A percentile compares a stretch with the other conserved stretches of the same genome.
Conservation (phyloP, 202 grass and related monocot genomes). For the Zoysia matrella region DNA sequence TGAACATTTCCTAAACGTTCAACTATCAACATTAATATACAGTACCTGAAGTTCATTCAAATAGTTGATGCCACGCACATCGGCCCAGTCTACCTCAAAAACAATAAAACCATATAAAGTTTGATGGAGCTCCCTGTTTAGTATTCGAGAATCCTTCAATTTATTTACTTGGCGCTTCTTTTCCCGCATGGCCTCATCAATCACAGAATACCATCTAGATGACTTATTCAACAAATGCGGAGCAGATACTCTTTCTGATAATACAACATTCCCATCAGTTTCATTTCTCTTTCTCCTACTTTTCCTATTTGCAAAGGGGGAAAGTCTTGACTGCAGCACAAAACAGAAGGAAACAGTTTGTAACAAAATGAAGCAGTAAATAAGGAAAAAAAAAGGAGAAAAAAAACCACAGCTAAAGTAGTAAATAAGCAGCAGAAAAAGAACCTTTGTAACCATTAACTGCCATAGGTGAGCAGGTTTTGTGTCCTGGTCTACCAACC, state of each 20-base stretch:
- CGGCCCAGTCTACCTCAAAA: constrained; percentile 86
- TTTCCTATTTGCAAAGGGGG: constrained; percentile 86
- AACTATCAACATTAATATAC: constrained; percentile 16
- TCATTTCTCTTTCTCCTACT: constrained; percentile 67
- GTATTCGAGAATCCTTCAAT: constrained; percentile 70
- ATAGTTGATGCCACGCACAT: constrained; percentile 92
- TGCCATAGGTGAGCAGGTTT: constrained; percentile 88
- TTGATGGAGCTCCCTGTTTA: constrained; percentile 80
- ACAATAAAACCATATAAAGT: constrained; percentile 94
- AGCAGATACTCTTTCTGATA: constrained; percentile 47
- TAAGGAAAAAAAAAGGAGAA: not conserved
- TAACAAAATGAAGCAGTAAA: no score
- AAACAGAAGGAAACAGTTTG: no score
- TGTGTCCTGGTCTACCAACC: constrained; percentile 76
- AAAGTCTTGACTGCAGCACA: constrained; percentile 7
- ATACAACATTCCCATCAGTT: constrained; percentile 54
- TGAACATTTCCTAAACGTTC: constrained; percentile 12
- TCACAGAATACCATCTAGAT: constrained; percentile 78
- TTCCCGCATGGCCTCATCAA: constrained; percentile 75
- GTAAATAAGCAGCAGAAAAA: constrained; percentile 13
- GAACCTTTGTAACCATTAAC: constrained; percentile 92
- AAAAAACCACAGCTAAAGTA: not conserved
- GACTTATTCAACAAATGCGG: constrained; percentile 53
- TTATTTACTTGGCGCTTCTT: constrained; percentile 90
- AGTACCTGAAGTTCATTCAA: constrained; percentile 94